phyloP scores from a whole-genome alignment of 305 asterid species.

The Fraxinus greggii region DNA sequence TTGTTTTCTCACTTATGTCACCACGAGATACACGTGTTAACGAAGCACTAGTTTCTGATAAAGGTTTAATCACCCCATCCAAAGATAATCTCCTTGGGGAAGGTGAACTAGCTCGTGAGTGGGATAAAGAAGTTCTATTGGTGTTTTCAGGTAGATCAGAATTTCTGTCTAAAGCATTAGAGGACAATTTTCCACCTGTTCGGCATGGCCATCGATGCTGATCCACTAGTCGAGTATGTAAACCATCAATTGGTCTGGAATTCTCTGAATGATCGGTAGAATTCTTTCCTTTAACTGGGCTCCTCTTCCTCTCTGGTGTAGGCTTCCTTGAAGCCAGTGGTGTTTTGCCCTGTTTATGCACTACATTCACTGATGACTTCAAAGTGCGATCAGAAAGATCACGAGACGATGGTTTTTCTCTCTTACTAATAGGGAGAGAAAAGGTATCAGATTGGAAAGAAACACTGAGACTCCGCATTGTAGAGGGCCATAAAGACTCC shows the following conservation, averaged over 20 bases:
- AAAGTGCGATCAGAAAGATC: constrained; percentile 40
- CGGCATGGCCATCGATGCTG: constrained; percentile 59
- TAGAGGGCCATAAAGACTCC: constrained; percentile 86
- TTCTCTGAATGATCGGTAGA: constrained; percentile 63
- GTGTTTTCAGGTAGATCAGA: constrained; percentile 45
- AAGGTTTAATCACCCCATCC: constrained; percentile 49
- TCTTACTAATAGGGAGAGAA: constrained; percentile 49
- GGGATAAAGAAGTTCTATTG: constrained; percentile 25
- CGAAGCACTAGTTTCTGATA: constrained; percentile 53
- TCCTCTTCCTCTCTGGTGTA: constrained; percentile 75
- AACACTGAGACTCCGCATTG: constrained; percentile 64
- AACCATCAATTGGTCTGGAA: constrained; percentile 54
- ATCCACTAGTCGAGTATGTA: constrained; percentile 39
- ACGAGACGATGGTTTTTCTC: constrained; percentile 53
- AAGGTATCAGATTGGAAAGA: constrained; percentile 62
- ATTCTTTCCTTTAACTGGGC: constrained; percentile 66
- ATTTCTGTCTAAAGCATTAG: constrained; percentile 32
- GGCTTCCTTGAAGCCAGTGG: constrained; percentile 51
- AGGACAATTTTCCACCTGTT: constrained; percentile 38
- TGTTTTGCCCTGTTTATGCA: constrained; percentile 34
- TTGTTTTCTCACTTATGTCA: constrained; percentile 28
- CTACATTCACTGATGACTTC: constrained; percentile 47
- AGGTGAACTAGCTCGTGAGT: constrained; percentile 28
- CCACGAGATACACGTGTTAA: constrained; percentile 37
- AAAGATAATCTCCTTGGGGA: constrained; percentile 45